Percentiles rank a stretch among this genome's conserved stretches.
Conservation (phyloP, 495 filamentous ascomycete species). For the Penicillium atrosanguineum region DNA sequence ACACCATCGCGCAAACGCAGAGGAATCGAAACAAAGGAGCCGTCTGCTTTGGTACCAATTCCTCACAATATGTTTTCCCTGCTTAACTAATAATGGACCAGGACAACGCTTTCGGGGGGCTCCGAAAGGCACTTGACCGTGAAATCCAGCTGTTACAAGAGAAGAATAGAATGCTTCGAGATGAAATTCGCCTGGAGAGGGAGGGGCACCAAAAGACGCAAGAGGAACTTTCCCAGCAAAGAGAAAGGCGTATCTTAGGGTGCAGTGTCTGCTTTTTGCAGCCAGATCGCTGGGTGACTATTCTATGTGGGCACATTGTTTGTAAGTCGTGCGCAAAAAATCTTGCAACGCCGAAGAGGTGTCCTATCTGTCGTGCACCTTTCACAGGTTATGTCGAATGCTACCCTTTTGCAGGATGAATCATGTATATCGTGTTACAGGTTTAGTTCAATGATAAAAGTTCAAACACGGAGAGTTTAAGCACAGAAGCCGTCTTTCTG, state of each 20-base stretch:
- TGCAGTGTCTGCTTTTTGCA: background rate
- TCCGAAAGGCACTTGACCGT: slow-evolving; percentile 1
- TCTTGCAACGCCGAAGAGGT: background rate
- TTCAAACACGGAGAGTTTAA: too few relatives aligned
- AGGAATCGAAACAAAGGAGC: slow-evolving; percentile 5
- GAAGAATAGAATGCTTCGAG: slow-evolving; percentile 7
- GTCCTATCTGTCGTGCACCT: too few relatives aligned
- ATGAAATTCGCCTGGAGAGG: slow-evolving; percentile 11
- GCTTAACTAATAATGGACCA: background rate
- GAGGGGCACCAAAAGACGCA: slow-evolving; percentile 5
- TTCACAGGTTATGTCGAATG: too few relatives aligned
- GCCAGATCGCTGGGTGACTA: slow-evolving; percentile 1
- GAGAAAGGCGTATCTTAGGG: slow-evolving; percentile 2
- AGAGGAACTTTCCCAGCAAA: slow-evolving; percentile 4
- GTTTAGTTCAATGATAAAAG: too few relatives aligned
- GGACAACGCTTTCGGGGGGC: background rate
- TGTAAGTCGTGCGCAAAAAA: background rate
- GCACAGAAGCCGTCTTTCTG: too few relatives aligned
- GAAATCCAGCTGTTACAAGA: slow-evolving; percentile 2
- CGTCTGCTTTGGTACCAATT: slow-evolving; percentile 4
- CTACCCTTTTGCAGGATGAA: too few relatives aligned
- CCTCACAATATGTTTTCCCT: slow-evolving; percentile 1
- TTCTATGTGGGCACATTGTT: background rate
- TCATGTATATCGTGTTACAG: too few relatives aligned
- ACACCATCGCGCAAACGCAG: slow-evolving; percentile 5